Evolutionary conservation across 2,329 filamentous ascomycete species (phyloP).

Genomic region (Sporothrix variecibatus): DNA sequence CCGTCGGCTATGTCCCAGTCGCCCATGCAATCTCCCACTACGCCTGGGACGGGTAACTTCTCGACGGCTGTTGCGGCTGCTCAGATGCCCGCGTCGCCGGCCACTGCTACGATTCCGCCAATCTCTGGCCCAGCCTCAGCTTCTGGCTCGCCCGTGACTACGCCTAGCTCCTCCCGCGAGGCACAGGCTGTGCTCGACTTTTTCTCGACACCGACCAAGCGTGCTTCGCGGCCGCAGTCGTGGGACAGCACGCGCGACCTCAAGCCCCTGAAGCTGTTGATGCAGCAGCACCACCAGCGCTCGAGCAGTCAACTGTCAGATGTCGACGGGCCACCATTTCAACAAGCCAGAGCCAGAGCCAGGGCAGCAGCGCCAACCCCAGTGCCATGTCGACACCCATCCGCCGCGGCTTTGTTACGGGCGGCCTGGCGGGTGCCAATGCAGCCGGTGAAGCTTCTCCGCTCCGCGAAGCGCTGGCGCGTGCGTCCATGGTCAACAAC

Average conservation of each 20-base stretch:
- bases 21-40: neutral
- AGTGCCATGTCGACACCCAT: constrained; percentile 14
- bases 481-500: constrained; percentile 26
- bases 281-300: constrained; percentile 54
- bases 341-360: neutral
- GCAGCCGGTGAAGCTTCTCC: constrained; percentile 35
- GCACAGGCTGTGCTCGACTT: constrained; percentile 5
- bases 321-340: constrained; percentile 15
- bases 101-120: neutral
- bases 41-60: neutral
- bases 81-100: neutral
- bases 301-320: constrained; percentile 34
- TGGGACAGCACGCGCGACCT: constrained; percentile 70
- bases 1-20: neutral
- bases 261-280: constrained; percentile 76
- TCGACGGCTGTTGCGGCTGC: neutral
- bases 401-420: constrained; percentile 25
- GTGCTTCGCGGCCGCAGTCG: constrained; percentile 55
- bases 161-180: neutral
- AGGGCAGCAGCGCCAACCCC: constrained; percentile 5
- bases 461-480: constrained; percentile 30
- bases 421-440: constrained; percentile 14
- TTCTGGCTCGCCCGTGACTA: neutral
- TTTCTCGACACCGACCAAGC: constrained; percentile 39
- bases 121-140: neutral